Conservation (phyloP, 2,329 filamentous ascomycete genomes). For the Diplodia sapinea region DNA sequence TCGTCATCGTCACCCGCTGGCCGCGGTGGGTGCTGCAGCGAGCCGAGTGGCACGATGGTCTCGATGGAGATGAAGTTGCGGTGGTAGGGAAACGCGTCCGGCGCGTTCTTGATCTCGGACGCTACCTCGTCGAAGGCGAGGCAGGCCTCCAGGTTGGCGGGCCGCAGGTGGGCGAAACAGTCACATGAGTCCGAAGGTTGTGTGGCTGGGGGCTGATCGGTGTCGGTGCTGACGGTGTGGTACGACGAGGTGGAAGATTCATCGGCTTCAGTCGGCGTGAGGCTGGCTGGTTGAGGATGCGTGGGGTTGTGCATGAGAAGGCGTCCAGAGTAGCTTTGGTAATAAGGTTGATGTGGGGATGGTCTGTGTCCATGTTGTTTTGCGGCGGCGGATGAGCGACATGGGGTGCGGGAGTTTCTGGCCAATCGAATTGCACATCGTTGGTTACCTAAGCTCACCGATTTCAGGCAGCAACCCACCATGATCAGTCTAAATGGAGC, state of each 20-base stretch:
- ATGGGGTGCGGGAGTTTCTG: background rate
- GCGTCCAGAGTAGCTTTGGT: background rate
- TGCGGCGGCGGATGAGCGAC: background rate
- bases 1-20: background rate
- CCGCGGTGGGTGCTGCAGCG: background rate
- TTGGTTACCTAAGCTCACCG: background rate
- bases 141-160: constrained; percentile 15
- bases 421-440: background rate
- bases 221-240: constrained; percentile 2
- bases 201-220: background rate
- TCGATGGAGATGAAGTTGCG: constrained; percentile 14
- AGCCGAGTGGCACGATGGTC: constrained; percentile 17
- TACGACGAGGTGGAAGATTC: background rate
- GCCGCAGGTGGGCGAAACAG: constrained; percentile 19
- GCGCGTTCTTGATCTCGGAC: constrained; percentile 9
- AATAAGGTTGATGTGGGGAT: background rate
- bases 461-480: background rate
- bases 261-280: constrained; percentile 14
- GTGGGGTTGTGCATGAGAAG: constrained; percentile 4
- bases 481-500: background rate
- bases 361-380: background rate
- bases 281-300: background rate
- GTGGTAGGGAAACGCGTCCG: constrained; percentile 14
- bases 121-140: constrained; percentile 24
- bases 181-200: constrained; percentile 9